Percentiles rank a stretch among this genome's conserved stretches.
Conservation (phyloP, 257 asterid genomes). For the Petrea volubilis region DNA sequence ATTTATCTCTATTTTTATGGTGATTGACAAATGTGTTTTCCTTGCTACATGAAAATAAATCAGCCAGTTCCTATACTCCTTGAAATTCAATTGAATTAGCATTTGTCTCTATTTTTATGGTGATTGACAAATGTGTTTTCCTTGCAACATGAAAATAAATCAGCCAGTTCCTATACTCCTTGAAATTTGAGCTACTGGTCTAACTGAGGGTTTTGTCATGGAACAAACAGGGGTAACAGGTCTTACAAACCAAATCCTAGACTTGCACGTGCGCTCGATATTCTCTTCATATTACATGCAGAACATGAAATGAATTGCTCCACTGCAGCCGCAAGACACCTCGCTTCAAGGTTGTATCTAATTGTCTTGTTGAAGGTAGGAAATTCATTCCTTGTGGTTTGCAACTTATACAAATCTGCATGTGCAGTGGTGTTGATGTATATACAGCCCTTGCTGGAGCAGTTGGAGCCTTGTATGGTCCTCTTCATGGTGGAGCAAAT, state of each 20-base stretch:
- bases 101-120: slow-evolving; percentile 5
- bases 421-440: slow-evolving; percentile 95
- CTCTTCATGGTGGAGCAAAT: slow-evolving; percentile 99
- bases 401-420: slow-evolving; percentile 18
- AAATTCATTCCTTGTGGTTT: slow-evolving; percentile 10
- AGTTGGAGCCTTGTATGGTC: slow-evolving; percentile 99
- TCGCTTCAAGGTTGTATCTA: slow-evolving; percentile 81
- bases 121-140: not conserved
- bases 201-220: slow-evolving; percentile 26
- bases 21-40: not conserved
- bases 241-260: slow-evolving; percentile 91
- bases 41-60: not conserved
- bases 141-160: not conserved
- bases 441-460: slow-evolving; percentile 99
- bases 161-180: not conserved
- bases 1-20: slow-evolving; percentile 6
- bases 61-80: not conserved
- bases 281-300: slow-evolving; percentile 92
- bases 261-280: slow-evolving; percentile 94
- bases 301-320: slow-evolving; percentile 99
- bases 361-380: slow-evolving; percentile 16
- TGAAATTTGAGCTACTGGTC: slow-evolving; percentile 19
- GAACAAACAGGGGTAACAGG: slow-evolving; percentile 83
- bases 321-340: slow-evolving; percentile 98
- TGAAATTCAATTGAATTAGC: slow-evolving; percentile 4